Evolutionary conservation across 139 green algal genomes (phyloP).

Genomic region (Mesotaenium endlicherianum): DNA sequence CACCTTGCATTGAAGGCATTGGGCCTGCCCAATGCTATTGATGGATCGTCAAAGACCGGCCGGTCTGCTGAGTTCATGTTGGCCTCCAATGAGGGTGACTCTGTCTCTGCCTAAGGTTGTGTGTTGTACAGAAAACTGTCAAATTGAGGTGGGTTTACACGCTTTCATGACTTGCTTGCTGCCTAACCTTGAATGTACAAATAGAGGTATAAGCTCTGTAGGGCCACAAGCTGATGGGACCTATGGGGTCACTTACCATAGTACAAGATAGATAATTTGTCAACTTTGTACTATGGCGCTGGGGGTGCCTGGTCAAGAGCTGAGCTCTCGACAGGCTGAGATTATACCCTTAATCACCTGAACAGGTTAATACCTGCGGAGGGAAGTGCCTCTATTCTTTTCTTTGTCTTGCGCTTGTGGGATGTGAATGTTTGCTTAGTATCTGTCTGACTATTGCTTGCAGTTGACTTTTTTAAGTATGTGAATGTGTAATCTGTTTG

Average conservation of each 20-base stretch:
- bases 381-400: neutral
- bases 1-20: constrained; percentile 84
- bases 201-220: neutral
- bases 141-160: neutral
- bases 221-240: neutral
- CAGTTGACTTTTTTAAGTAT: too few relatives aligned
- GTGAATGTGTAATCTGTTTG: too few relatives aligned
- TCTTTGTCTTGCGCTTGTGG: neutral
- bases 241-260: neutral
- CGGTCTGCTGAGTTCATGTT: constrained; percentile 33
- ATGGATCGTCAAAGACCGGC: neutral
- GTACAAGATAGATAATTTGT: neutral
- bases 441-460: too few relatives aligned
- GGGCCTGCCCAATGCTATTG: constrained; percentile 52
- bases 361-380: constrained; percentile 31
- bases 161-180: neutral
- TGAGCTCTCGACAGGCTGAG: constrained; percentile 1
- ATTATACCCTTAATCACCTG: constrained; percentile 35
- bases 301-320: constrained; percentile 8
- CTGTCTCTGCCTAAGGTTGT: constrained; percentile 30
- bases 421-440: neutral
- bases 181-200: neutral
- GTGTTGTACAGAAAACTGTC: neutral
- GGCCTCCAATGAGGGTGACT: constrained; percentile 32
- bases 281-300: constrained; percentile 14